Evolutionary conservation across 1,139 yeast genomes (phyloP), one percentile per base, ranked within the genome.

Genomic region (Neolecta irregularis): DNA sequence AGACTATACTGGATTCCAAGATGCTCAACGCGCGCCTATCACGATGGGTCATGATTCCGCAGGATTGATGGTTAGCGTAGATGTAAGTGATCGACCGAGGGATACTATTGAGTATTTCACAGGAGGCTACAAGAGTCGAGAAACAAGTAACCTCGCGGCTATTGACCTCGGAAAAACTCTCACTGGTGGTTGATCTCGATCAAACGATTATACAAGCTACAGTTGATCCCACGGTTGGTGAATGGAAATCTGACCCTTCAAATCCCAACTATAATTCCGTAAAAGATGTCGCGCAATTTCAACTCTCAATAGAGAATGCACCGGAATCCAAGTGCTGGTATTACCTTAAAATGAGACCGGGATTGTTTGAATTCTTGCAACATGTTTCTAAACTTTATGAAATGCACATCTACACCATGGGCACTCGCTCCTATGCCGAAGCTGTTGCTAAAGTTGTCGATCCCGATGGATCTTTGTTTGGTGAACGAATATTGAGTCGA

Each of bases 161-260:
- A 35, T 56, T 73, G 4, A 55, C 63, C 20, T 79, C 73, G 39
- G 61, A 66, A 42, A 81, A 79, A 51, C 64, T 88, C 45, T 83
- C 88, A 29, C 62, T 88, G 40, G 98, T 88, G 34, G 99, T 88
- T 8, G 99, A 88, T 61, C 64, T 88, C 44, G 99, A 88, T 58
- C 98, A 91, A 56, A 91, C 98, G 0, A 93, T 88, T 5, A 88
- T 88, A 26, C 99, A 88, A 52, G 94, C 96, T 26, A 88, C 96
- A 3, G 95, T 85, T 17, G 98, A 88, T 53, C 95, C 96, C 1
- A 83, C 95, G 0, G 93, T 88, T 25, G 92, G 92, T 1, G 93
- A 81, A 52, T 88, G 98, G 98, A 85, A 80, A 64, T 65, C 65
- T 41, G 95, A 88, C 49, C 76, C 85, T 2, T 54, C 64, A 3